Evolutionary conservation across 495 filamentous ascomycete genomes (phyloP).

Genomic region (Aspergillus steynii): DNA sequence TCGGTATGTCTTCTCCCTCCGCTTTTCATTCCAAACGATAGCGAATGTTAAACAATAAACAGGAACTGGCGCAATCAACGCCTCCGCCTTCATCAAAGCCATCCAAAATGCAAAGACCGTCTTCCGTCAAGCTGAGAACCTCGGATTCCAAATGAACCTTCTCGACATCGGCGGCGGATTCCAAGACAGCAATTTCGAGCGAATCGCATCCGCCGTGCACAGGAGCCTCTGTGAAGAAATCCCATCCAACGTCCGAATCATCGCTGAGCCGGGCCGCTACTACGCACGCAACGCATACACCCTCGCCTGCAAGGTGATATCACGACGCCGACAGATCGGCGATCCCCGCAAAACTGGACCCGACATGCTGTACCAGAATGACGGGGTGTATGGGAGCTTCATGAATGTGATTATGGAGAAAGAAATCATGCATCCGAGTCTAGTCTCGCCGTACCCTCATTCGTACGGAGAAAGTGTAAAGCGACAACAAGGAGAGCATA

Average conservation of each 20-base stretch:
- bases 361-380: slow-evolving; percentile 40
- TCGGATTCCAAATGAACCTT: slow-evolving; percentile 17
- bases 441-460: not conserved
- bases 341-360: slow-evolving; percentile 15
- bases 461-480: not conserved
- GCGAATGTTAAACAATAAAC: not conserved
- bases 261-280: slow-evolving; percentile 37
- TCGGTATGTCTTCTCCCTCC: slow-evolving; percentile 24
- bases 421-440: slow-evolving; percentile 11
- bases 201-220: slow-evolving; percentile 15
- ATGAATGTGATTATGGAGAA: slow-evolving; percentile 33
- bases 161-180: slow-evolving; percentile 39
- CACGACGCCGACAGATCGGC: slow-evolving; percentile 24
- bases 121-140: slow-evolving; percentile 20
- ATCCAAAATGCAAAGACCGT: slow-evolving; percentile 25
- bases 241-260: slow-evolving; percentile 23
- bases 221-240: slow-evolving; percentile 13
- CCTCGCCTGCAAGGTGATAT: slow-evolving; percentile 32
- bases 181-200: slow-evolving; percentile 25
- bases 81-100: slow-evolving; percentile 22
- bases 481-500: not conserved
- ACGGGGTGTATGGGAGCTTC: slow-evolving; percentile 38
- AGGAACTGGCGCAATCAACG: slow-evolving; percentile 26
- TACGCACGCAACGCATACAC: slow-evolving; percentile 32
- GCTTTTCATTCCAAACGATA: not conserved